Percentiles rank a stretch among this genome's conserved stretches.
Conservation (phyloP, 202 grass and related monocot species). For the Miscanthus sacchariflorus region DNA sequence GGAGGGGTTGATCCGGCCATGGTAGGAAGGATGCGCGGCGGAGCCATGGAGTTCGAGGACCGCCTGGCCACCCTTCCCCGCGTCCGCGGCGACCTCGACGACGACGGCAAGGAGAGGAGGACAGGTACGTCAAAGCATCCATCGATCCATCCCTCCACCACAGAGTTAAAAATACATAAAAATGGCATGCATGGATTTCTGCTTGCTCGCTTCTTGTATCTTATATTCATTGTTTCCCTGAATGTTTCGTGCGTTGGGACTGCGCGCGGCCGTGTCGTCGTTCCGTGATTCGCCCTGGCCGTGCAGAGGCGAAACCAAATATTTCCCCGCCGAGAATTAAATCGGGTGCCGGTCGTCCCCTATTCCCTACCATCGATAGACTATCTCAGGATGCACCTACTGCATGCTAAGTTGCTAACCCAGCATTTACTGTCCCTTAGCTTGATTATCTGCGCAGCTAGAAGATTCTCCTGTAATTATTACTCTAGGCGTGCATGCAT, state of each 20-base stretch:
- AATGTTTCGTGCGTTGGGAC: neutral
- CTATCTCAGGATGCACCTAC: too few species aligned
- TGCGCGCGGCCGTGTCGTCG: neutral
- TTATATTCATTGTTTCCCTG: neutral
- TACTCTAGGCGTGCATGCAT: too few species aligned
- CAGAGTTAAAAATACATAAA: neutral
- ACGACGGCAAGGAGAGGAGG: slow-evolving; percentile 51
- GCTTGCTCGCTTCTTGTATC: neutral
- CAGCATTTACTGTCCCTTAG: neutral
- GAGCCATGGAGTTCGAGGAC: slow-evolving; percentile 41
- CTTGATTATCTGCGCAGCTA: neutral
- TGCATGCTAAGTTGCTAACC: neutral
- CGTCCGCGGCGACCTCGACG: slow-evolving; percentile 37
- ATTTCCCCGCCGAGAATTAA: too few species aligned
- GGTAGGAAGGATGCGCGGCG: slow-evolving; percentile 11
- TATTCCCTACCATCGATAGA: neutral
- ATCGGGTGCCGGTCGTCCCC: too few species aligned
- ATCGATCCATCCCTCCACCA: neutral
- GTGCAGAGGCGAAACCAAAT: neutral
- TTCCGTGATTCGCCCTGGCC: neutral
- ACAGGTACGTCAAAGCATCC: slow-evolving; percentile 26
- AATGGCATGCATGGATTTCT: neutral
- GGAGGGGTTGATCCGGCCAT: neutral
- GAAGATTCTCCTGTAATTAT: neutral
- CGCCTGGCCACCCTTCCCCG: slow-evolving; percentile 39